Conservation (phyloP, 257 asterid species). For the Forsythia suspensa region DNA sequence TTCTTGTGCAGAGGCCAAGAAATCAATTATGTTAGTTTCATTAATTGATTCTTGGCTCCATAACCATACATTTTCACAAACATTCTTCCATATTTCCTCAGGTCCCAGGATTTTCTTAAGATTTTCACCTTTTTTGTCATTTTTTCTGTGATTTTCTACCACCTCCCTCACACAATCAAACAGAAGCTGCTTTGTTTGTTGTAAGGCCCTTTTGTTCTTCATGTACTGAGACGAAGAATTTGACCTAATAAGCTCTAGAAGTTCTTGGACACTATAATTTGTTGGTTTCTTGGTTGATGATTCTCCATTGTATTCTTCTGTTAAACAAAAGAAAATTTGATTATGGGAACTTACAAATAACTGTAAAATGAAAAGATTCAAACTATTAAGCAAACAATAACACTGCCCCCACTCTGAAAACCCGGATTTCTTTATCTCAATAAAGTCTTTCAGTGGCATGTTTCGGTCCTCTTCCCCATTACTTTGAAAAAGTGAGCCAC, state of each 20-base stretch:
- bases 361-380: no score
- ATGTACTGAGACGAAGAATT: conserved; percentile 35
- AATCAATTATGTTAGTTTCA: conserved; percentile 40
- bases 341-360: neutral
- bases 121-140: conserved; percentile 28
- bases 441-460: no score
- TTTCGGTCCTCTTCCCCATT: no score
- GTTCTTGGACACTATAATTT: neutral
- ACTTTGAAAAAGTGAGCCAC: no score
- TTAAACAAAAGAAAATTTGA: neutral
- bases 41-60: conserved; percentile 70
- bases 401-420: neutral
- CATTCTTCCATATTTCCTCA: conserved; percentile 64
- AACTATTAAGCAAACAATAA: neutral
- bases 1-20: conserved; percentile 36
- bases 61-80: conserved; percentile 56
- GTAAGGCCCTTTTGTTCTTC: conserved; percentile 58
- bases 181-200: conserved; percentile 51
- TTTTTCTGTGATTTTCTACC: conserved; percentile 42
- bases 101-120: conserved; percentile 51
- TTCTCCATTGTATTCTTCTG: conserved; percentile 32
- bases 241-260: neutral
- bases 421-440: neutral
- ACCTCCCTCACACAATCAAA: conserved; percentile 65
- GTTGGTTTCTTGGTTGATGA: conserved; percentile 32